Percentiles rank a stretch among this genome's conserved stretches.
These are phyloP conservation scores for Glycine latifolia DNA, from an alignment of 306 rosid species.

Conservation along the genomic window DNA sequence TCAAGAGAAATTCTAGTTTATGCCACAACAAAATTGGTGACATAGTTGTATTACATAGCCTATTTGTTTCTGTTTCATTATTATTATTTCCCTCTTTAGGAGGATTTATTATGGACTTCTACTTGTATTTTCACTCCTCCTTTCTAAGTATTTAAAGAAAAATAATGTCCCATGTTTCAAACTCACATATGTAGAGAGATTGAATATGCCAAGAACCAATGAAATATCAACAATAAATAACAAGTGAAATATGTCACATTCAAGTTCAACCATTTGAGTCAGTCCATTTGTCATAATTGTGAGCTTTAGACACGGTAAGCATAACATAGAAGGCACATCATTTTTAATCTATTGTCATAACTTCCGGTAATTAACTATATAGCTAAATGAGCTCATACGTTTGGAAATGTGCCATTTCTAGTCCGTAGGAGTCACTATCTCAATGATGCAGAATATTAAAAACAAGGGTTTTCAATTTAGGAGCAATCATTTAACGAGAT, in stretches of 20 bases:
- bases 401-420: not conserved
- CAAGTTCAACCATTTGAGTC: not conserved
- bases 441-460: conserved; percentile 7
- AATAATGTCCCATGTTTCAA: not conserved
- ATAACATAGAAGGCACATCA: not conserved
- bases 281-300: too few relatives aligned
- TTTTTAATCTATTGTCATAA: not conserved
- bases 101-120: not conserved
- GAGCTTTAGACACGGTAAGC: too few relatives aligned
- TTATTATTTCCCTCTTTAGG: too few relatives aligned
- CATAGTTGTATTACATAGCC: not conserved
- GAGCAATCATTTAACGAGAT: not conserved
- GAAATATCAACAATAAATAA: not conserved
- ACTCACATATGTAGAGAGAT: not conserved
- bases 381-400: not conserved
- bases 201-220: not conserved
- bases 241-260: not conserved
- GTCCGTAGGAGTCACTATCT: conserved; percentile 23
- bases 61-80: not conserved
- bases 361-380: not conserved
- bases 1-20: conserved; percentile 14
- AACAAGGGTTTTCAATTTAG: not conserved
- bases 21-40: not conserved
- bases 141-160: not conserved
- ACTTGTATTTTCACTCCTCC: not conserved